phyloP scores from a whole-genome alignment of 2,329 filamentous ascomycete species.

The Colletotrichum filicis region DNA sequence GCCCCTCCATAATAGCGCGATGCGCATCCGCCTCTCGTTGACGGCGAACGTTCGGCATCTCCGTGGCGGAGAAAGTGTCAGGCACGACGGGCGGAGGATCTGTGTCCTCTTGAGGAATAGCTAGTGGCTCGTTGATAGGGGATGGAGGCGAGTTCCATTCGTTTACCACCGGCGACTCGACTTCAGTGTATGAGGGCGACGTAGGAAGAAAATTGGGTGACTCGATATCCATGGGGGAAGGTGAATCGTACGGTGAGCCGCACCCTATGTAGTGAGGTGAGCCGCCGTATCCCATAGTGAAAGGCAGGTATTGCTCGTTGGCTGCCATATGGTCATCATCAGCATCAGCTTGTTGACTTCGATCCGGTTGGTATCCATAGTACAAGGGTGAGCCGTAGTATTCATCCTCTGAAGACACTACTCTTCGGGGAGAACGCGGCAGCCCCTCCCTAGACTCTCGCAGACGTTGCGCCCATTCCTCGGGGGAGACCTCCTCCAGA shows the following conservation, averaged over 20 bases:
- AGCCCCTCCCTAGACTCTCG: not conserved
- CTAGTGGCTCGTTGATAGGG: not conserved
- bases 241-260: too few relatives aligned
- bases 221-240: not conserved
- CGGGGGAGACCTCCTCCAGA: not conserved
- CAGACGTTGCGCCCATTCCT: not conserved
- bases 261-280: not conserved
- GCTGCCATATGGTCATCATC: too few relatives aligned
- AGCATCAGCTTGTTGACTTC: too few relatives aligned
- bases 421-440: not conserved
- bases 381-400: not conserved
- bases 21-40: not conserved
- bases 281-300: not conserved
- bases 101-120: not conserved
- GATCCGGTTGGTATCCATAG: too few relatives aligned
- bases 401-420: not conserved
- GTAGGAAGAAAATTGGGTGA: not conserved
- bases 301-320: too few relatives aligned
- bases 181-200: not conserved
- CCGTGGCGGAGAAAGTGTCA: not conserved
- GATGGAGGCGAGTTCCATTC: not conserved
- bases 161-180: not conserved
- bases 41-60: not conserved
- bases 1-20: not conserved
- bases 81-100: not conserved